Percentiles rank a stretch among this genome's conserved stretches.
Conservation (phyloP, 169 alveolate species). For the Cryptosporidium felis region DNA sequence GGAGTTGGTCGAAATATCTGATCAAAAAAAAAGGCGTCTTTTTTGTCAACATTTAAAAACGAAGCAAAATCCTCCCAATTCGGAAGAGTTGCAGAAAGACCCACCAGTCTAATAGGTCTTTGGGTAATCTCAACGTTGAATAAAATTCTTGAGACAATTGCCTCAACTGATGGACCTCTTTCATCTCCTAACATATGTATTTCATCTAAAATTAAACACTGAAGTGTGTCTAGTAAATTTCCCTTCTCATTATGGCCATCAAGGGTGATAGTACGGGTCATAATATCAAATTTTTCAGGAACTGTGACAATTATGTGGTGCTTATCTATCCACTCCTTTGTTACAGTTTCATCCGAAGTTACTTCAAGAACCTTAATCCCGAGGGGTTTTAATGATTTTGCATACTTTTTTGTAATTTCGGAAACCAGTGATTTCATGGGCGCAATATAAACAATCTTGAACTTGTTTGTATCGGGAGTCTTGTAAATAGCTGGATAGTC, state of each 20-base stretch:
- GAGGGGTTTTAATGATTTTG: slow-evolving; percentile 76
- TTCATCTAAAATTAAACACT: slow-evolving; percentile 98
- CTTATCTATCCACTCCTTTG: slow-evolving; percentile 94
- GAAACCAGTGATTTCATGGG: slow-evolving; percentile 99
- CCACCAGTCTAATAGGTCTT: slow-evolving; percentile 79
- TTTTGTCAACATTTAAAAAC: slow-evolving; percentile 93
- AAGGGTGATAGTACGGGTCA: slow-evolving; percentile 88
- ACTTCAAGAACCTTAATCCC: slow-evolving; percentile 93
- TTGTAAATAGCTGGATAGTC: neutral
- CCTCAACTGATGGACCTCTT: slow-evolving; percentile 99
- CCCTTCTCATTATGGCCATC: neutral
- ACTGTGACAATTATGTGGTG: slow-evolving; percentile 98
- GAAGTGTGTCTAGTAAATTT: slow-evolving; percentile 74
- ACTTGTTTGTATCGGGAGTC: slow-evolving; percentile 66
- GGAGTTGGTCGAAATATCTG: slow-evolving; percentile 97
- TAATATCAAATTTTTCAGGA: slow-evolving; percentile 99
- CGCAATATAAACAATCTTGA: slow-evolving; percentile 97
- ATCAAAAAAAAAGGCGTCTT: slow-evolving; percentile 95
- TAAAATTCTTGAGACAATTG: slow-evolving; percentile 97
- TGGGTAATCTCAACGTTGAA: slow-evolving; percentile 38
- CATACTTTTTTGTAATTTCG: slow-evolving; percentile 80
- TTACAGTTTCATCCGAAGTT: slow-evolving; percentile 94
- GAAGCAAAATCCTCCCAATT: slow-evolving; percentile 98
- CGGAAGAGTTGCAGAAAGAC: slow-evolving; percentile 99
- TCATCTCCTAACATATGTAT: slow-evolving; percentile 98